These are phyloP conservation scores for Breynia disticha DNA, from an alignment of 441 rosid genomes.

Conservation along the genomic window DNA sequence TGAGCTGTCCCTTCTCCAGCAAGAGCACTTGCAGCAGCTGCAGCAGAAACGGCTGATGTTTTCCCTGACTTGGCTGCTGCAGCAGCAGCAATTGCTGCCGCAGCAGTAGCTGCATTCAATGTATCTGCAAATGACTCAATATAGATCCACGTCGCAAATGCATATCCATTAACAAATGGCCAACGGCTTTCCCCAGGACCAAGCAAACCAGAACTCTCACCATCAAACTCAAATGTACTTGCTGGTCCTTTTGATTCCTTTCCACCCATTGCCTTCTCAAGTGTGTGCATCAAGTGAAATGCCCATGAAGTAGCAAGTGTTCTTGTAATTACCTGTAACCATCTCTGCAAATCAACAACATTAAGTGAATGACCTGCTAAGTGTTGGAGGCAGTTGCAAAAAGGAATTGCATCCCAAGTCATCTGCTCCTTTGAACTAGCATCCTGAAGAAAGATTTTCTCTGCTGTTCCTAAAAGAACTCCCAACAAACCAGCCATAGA, in stretches of 20 bases:
- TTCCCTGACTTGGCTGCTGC: conserved; percentile 98
- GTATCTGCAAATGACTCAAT: conserved; percentile 99
- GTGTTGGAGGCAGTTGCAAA: conserved; percentile 79
- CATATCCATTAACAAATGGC: conserved; percentile 95
- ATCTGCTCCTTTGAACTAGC: conserved; percentile 31
- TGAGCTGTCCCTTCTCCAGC: conserved; percentile 99
- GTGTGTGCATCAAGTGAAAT: conserved; percentile 55
- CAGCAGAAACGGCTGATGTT: conserved; percentile 99
- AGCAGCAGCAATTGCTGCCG: conserved; percentile 98
- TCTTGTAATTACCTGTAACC: conserved; percentile 69
- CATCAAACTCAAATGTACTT: conserved; percentile 94
- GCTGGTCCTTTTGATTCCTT: conserved; percentile 96
- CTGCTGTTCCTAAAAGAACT: conserved; percentile 81
- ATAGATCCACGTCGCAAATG: conserved; percentile 96
- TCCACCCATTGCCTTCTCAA: conserved; percentile 92
- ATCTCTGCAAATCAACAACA: conserved; percentile 72
- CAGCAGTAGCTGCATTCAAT: conserved; percentile 91
- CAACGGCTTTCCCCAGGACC: conserved; percentile 99
- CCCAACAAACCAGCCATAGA: conserved; percentile 83
- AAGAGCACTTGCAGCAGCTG: conserved; percentile 99
- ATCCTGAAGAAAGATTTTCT: conserved; percentile 65
- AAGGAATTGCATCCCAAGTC: conserved; percentile 72
- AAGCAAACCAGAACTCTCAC: conserved; percentile 99
- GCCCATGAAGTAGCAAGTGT: conserved; percentile 63
- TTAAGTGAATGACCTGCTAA: conserved; percentile 86